A percentile compares a stretch with the other conserved stretches of the same genome.
Conservation (phyloP, 306 rosid genomes). For the Quercus robur region DNA sequence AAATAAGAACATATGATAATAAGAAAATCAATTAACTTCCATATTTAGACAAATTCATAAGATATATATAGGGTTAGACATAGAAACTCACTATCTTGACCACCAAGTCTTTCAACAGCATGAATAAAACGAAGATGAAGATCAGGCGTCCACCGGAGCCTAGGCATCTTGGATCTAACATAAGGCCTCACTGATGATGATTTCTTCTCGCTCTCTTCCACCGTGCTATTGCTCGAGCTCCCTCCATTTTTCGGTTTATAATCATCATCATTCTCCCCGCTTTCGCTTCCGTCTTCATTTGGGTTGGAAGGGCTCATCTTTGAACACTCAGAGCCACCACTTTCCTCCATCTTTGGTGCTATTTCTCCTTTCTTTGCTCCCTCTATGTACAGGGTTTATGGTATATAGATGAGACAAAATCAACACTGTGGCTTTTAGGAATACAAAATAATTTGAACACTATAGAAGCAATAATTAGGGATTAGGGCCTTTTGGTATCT, state of each 20-base stretch:
- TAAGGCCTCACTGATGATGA: constrained; percentile 65
- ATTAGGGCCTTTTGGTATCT: constrained; percentile 14
- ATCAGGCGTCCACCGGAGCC: constrained; percentile 93
- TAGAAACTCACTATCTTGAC: constrained; percentile 77
- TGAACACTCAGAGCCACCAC: constrained; percentile 50
- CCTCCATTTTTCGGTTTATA: constrained; percentile 41
- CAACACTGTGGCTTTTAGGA: background rate
- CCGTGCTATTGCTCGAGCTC: constrained; percentile 89
- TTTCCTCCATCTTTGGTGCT: constrained; percentile 24
- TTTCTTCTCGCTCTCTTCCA: constrained; percentile 69
- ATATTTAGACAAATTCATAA: background rate
- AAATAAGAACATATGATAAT: background rate
- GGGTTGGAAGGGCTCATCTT: constrained; percentile 41
- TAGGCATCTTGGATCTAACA: constrained; percentile 87
- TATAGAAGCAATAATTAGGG: constrained; percentile 17
- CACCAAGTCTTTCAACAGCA: constrained; percentile 91
- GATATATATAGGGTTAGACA: background rate
- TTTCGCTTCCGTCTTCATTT: constrained; percentile 34
- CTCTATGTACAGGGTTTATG: background rate
- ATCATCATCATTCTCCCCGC: constrained; percentile 37
- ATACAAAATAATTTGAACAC: constrained; percentile 9
- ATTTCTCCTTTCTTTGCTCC: constrained; percentile 1
- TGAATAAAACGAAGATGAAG: constrained; percentile 88
- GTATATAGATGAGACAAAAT: constrained; percentile 11
- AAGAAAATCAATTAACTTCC: background rate